Percentiles rank a stretch among this genome's conserved stretches.
These are phyloP conservation scores for Tetrahymena elliotti DNA, from an alignment of 73 alveolate genomes.

Conservation along the genomic window DNA sequence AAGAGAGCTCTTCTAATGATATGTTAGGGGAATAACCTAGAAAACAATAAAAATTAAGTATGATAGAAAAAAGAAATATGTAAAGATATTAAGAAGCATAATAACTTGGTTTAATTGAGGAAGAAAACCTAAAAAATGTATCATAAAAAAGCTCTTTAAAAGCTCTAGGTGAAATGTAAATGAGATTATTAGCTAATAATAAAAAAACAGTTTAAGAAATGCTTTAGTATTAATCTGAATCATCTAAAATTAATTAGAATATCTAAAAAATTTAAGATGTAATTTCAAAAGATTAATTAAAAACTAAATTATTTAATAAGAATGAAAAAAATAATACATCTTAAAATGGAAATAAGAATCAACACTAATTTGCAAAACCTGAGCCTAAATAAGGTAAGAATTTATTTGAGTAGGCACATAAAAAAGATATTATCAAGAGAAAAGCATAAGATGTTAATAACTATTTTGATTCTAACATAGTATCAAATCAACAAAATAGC, in stretches of 20 bases:
- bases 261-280: neutral
- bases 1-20: neutral
- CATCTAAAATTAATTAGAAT: neutral
- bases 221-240: neutral
- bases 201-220: neutral
- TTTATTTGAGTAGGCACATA: neutral
- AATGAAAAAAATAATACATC: neutral
- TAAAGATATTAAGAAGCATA: neutral
- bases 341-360: neutral
- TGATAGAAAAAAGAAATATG: neutral
- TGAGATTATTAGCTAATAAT: neutral
- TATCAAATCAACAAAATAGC: neutral
- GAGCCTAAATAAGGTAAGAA: neutral
- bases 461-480: neutral
- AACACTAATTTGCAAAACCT: neutral
- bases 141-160: neutral
- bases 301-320: neutral
- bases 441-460: neutral
- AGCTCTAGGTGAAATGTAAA: neutral
- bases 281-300: neutral
- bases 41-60: neutral
- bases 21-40: neutral
- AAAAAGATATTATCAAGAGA: neutral
- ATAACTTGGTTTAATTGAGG: neutral
- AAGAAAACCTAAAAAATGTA: neutral